Percentiles rank a stretch among this genome's conserved stretches.
These are phyloP conservation scores for Xylaria sp. DNA, from an alignment of 2,329 filamentous ascomycete genomes.

Conservation along the genomic window DNA sequence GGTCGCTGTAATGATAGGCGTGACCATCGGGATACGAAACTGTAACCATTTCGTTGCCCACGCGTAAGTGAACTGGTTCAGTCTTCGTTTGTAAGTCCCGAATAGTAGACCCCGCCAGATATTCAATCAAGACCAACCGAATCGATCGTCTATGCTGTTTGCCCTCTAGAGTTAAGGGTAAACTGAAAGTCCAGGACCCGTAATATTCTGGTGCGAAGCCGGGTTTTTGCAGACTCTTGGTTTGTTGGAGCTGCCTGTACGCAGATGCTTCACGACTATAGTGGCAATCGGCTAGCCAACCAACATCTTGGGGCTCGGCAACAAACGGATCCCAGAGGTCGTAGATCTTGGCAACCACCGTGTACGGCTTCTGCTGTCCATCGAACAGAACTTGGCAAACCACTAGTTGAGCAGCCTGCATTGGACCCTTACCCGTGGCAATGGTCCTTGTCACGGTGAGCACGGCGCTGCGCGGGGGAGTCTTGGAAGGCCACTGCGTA, in stretches of 20 bases:
- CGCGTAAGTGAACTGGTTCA: neutral
- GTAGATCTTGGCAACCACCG: neutral
- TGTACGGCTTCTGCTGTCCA: neutral
- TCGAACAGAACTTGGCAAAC: neutral
- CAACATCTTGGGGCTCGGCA: neutral
- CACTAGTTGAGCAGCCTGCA: neutral
- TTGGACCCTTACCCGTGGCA: neutral
- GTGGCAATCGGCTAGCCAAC: neutral
- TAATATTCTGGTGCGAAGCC: conserved; percentile 5
- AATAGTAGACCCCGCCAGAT: neutral
- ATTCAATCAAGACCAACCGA: conserved; percentile 6
- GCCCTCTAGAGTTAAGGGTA: neutral
- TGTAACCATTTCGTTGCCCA: no score
- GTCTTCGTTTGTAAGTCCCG: neutral
- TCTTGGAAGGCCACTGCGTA: neutral
- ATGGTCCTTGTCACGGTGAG: neutral
- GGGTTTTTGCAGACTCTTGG: neutral
- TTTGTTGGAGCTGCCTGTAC: neutral
- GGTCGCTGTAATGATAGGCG: neutral
- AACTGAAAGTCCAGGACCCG: conserved; percentile 9
- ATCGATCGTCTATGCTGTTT: neutral
- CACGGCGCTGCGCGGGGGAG: neutral
- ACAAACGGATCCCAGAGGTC: neutral
- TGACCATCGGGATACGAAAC: neutral
- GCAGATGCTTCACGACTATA: conserved; percentile 4